Conservation (phyloP, 2,329 filamentous ascomycete genomes). For the Fusarium anguioides region DNA sequence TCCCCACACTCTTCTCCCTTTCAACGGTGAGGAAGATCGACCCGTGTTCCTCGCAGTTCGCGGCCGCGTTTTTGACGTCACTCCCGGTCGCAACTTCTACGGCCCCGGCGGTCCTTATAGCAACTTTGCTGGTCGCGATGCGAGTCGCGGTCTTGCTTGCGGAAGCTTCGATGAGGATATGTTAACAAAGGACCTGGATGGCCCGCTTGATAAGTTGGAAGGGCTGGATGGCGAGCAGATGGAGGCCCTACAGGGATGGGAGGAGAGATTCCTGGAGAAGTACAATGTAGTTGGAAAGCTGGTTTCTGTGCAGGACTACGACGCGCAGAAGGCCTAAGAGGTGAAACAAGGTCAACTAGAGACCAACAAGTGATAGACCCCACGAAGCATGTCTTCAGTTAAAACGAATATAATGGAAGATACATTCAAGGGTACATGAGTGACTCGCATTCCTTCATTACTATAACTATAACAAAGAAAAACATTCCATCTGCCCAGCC, state of each 20-base stretch:
- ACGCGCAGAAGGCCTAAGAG: constrained; percentile 32
- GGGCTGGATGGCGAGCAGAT: constrained; percentile 79
- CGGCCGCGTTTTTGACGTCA: constrained; percentile 91
- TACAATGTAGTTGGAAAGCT: constrained; percentile 94
- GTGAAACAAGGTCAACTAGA: neutral
- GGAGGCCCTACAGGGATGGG: constrained; percentile 89
- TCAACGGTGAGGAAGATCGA: constrained; percentile 77
- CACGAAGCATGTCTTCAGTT: neutral
- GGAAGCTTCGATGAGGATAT: constrained; percentile 96
- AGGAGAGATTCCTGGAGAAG: constrained; percentile 92
- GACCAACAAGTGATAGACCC: neutral
- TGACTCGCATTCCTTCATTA: constrained; percentile 38
- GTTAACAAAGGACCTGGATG: constrained; percentile 91
- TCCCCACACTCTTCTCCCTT: constrained; percentile 83
- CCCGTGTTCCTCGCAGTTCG: constrained; percentile 93
- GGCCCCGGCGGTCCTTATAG: constrained; percentile 94
- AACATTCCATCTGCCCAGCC: constrained; percentile 9
- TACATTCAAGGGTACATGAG: constrained; percentile 8
- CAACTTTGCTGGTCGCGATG: constrained; percentile 96
- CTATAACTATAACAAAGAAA: constrained; percentile 34
- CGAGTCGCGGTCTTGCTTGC: constrained; percentile 85
- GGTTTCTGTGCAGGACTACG: constrained; percentile 64
- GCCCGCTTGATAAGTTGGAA: constrained; percentile 79
- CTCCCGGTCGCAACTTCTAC: constrained; percentile 90
- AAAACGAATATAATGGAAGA: neutral